Base-by-base conservation (phyloP, 495 filamentous ascomycete genomes). In the Stereocaulon alpinum region DNA sequence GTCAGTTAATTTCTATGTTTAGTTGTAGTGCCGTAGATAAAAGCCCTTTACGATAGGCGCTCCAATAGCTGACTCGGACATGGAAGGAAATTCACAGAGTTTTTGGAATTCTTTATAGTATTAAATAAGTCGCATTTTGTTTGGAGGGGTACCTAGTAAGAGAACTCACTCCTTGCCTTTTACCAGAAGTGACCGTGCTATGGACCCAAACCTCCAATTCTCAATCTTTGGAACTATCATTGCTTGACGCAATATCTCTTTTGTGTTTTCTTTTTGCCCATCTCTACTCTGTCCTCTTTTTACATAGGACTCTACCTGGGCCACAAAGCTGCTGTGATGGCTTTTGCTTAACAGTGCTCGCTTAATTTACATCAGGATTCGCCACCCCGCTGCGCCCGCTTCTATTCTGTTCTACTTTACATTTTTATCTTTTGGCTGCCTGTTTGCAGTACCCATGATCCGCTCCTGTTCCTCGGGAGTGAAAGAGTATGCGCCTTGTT, bases 91-190 rank as follows among this genome's bases (percentile, higher is more conserved):
- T 37, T 37, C 7, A 37, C 34, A 10, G 34, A 1, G 1, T 12
- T 50, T 29, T 20, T 17, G 0, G 29, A 30, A 7, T 6, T 6
- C 14, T 12, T 15, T 49, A 49, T 10, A 5, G 6, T 6, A 2
- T n/a, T 15, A 18, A 10, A 14, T 49, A 49, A n/a, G n/a, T 15
- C 0, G 0, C 0, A 9, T 15, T 50, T 10, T 4, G 17, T 0
- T 0, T 32, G 37, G 54, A 44, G 40, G 37, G 37, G 37, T 42
- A 44, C 27, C 73, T 78, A 77, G 73, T 70, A 66, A 74, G 24
- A 78, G 80, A 79, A 83, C 77, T 74, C 76, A 80, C 78, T 78
- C 80, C 81, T 83, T 83, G 80, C 80, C 80, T 83, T 83, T 83
- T 83, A 83, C 80, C 80, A 83, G 81, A 82, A 74, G 79, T 79